Evolutionary conservation across 192 early-diverging fungal genomes (phyloP).

Genomic region (Coemansia sp.): DNA sequence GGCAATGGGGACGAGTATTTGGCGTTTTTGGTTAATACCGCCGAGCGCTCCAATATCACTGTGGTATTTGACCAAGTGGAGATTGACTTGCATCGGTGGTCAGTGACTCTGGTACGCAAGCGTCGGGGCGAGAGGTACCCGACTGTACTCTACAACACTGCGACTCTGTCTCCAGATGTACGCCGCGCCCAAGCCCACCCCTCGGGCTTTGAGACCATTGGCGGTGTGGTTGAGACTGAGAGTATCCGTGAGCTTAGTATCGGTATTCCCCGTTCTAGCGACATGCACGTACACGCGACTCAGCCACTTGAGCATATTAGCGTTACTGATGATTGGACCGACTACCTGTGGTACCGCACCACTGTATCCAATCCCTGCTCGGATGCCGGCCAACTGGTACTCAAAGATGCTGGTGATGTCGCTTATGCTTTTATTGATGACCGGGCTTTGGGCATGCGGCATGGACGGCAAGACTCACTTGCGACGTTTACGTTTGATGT

Average conservation of each 20-base stretch:
- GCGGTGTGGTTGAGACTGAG: not conserved
- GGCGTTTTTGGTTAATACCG: constrained; percentile 40
- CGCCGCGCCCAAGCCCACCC: constrained; percentile 18
- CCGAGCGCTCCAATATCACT: not conserved
- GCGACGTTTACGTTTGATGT: constrained; percentile 32
- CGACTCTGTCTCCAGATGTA: constrained; percentile 11
- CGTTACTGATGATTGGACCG: constrained; percentile 42
- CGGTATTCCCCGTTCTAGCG: not conserved
- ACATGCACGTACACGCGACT: constrained; percentile 3
- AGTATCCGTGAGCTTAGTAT: constrained; percentile 19
- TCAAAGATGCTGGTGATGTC: constrained; percentile 44
- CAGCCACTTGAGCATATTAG: constrained; percentile 43
- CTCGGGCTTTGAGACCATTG: constrained; percentile 16
- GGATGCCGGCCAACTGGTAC: constrained; percentile 15
- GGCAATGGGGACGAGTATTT: constrained; percentile 19
- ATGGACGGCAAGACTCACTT: constrained; percentile 26
- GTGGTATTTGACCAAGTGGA: constrained; percentile 25
- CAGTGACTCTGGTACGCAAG: constrained; percentile 34
- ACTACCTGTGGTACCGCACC: constrained; percentile 56
- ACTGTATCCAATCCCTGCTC: constrained; percentile 15
- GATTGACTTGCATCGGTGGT: constrained; percentile 32
- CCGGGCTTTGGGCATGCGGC: constrained; percentile 20
- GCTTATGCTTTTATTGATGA: constrained; percentile 33
- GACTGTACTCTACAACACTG: constrained; percentile 33
- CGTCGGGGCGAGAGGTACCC: not conserved